These are phyloP conservation scores for Aspergillus niger DNA, from an alignment of 2,329 filamentous ascomycete species.

Conservation along the genomic window DNA sequence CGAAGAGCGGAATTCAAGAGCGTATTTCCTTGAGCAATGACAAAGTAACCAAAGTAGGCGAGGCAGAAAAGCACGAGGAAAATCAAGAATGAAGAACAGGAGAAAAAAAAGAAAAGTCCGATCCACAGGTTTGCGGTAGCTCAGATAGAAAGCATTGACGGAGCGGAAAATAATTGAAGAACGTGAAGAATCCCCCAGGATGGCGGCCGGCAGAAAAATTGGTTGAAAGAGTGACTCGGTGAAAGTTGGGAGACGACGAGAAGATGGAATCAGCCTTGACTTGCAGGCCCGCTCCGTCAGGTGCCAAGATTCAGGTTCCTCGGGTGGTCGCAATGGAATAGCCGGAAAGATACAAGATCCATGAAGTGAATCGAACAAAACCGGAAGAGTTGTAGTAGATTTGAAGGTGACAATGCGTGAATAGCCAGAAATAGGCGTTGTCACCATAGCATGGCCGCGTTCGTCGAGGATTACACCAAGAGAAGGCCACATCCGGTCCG, in stretches of 20 bases:
- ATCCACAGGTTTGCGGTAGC: not conserved
- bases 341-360: constrained; percentile 1
- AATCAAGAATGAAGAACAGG: not conserved
- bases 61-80: not conserved
- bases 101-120: not conserved
- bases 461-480: constrained; percentile 18
- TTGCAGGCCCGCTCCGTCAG: not conserved
- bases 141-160: not conserved
- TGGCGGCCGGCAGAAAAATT: not conserved
- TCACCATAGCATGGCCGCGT: constrained; percentile 17
- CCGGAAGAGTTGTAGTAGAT: not conserved
- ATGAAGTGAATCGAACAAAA: not conserved
- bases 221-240: not conserved
- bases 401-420: not conserved
- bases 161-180: not conserved
- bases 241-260: not conserved
- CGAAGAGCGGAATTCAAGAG: not conserved
- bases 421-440: constrained; percentile 1
- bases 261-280: not conserved
- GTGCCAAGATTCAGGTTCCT: constrained; percentile 5
- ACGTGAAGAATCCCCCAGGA: not conserved
- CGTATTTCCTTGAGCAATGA: not conserved
- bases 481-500: constrained; percentile 10
- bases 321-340: not conserved
- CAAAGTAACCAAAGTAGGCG: not conserved